Evolutionary conservation across 805 yeast species (phyloP).

Genomic region (Kodamaea neixiangensis): DNA sequence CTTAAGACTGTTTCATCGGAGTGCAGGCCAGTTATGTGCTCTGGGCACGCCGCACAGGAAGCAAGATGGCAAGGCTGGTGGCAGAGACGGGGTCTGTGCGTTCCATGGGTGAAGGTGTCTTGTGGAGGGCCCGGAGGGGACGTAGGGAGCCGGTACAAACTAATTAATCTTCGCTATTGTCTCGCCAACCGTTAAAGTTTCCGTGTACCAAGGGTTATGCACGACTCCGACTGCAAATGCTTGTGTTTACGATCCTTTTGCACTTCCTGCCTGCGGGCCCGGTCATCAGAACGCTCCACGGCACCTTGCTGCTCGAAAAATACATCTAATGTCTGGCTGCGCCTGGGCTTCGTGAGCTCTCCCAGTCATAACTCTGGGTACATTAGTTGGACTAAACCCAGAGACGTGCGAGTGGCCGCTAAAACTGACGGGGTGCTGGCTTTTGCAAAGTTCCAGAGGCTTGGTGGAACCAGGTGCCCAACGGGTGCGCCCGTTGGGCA

Average conservation of each 20-base stretch:
- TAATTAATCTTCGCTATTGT: slow-evolving; percentile 1
- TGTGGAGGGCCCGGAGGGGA: too few species aligned
- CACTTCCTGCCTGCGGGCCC: not conserved
- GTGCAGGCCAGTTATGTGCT: too few species aligned
- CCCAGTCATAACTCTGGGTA: not conserved
- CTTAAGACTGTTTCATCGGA: not conserved
- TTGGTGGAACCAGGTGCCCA: too few species aligned
- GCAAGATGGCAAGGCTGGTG: not conserved
- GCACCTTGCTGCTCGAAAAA: slow-evolving; percentile 1
- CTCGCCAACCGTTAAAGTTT: slow-evolving; percentile 3
- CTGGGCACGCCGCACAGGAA: not conserved
- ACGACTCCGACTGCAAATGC: slow-evolving; percentile 2
- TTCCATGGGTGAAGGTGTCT: too few species aligned
- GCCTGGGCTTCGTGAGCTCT: not conserved
- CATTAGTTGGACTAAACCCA: too few species aligned
- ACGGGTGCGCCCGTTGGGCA: too few species aligned
- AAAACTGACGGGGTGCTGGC: too few species aligned
- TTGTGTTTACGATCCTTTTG: not conserved
- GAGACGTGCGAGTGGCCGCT: too few species aligned
- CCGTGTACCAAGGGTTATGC: slow-evolving; percentile 4
- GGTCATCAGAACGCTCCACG: slow-evolving; percentile 2
- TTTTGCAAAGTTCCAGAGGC: too few species aligned
- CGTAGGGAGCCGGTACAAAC: not conserved
- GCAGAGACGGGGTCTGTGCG: not conserved
- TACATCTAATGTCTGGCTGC: not conserved